Evolutionary conservation across 2,329 filamentous ascomycete genomes (phyloP).

Genomic region (Pyrenophora seminiperda): DNA sequence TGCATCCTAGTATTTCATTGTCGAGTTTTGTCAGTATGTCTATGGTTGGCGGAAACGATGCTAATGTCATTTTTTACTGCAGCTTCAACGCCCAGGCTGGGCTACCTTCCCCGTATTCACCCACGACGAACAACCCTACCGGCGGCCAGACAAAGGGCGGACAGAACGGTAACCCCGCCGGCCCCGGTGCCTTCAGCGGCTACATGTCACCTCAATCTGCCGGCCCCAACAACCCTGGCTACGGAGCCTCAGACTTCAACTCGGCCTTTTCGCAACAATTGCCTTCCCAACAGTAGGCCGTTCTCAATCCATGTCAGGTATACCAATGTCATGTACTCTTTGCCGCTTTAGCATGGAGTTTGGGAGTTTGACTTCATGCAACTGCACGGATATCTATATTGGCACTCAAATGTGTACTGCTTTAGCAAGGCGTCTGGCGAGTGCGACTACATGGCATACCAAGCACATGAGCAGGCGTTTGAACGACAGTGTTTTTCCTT

Average conservation of each 20-base stretch:
- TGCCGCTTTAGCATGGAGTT: slow-evolving; percentile 18
- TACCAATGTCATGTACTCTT: slow-evolving; percentile 6
- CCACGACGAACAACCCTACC: slow-evolving; percentile 1
- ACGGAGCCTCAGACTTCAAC: slow-evolving; percentile 10
- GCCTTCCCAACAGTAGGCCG: slow-evolving; percentile 7
- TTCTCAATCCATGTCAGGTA: slow-evolving; percentile 1
- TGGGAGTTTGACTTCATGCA: slow-evolving; percentile 7
- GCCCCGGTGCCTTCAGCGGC: background rate
- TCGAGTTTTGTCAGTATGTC: slow-evolving; percentile 2
- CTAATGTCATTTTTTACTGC: slow-evolving; percentile 6
- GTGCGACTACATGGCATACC: slow-evolving; percentile 9
- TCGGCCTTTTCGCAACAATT: slow-evolving; percentile 21
- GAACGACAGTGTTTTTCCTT: slow-evolving; percentile 1
- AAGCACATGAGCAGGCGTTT: slow-evolving; percentile 7
- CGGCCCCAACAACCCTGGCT: slow-evolving; percentile 10
- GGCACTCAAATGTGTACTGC: slow-evolving; percentile 5
- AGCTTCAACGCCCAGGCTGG: slow-evolving; percentile 4
- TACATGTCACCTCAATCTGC: slow-evolving; percentile 5
- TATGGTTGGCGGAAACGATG: background rate
- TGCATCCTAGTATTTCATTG: slow-evolving; percentile 12
- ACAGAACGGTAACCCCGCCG: background rate
- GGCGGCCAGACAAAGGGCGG: slow-evolving; percentile 1
- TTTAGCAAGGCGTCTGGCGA: slow-evolving; percentile 24
- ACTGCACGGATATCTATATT: slow-evolving; percentile 2
- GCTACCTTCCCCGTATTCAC: slow-evolving; percentile 9